A percentile compares a stretch with the other conserved stretches of the same genome.
These are phyloP conservation scores for Phoma herbarum DNA, from an alignment of 2,329 filamentous ascomycete genomes.

Conservation along the genomic window DNA sequence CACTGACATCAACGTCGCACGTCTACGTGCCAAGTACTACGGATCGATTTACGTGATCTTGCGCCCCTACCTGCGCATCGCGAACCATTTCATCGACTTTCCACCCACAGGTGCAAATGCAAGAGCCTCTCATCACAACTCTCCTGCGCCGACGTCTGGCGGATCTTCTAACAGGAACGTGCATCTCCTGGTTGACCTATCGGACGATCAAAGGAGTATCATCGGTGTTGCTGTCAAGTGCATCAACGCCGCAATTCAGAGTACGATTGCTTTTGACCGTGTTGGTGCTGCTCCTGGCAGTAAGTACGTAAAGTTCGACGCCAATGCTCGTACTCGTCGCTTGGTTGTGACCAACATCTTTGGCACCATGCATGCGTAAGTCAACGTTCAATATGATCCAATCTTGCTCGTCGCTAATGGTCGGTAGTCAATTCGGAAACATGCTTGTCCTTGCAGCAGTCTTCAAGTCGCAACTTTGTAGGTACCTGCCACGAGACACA, in stretches of 20 bases:
- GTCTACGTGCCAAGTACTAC: constrained; percentile 93
- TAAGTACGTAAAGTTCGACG: constrained; percentile 57
- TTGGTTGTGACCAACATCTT: constrained; percentile 95
- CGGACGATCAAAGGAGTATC: constrained; percentile 35
- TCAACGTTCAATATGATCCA: constrained; percentile 20
- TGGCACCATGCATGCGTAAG: constrained; percentile 33
- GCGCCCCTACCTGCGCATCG: constrained; percentile 75
- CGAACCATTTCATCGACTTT: constrained; percentile 60
- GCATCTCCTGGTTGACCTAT: constrained; percentile 42
- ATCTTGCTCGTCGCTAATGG: constrained; percentile 17
- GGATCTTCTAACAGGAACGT: constrained; percentile 27
- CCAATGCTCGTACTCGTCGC: constrained; percentile 64
- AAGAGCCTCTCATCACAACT: constrained; percentile 48
- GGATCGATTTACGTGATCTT: constrained; percentile 90
- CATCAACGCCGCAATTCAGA: constrained; percentile 74
- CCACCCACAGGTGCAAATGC: constrained; percentile 55
- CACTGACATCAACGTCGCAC: constrained; percentile 78
- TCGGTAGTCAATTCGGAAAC: constrained; percentile 89
- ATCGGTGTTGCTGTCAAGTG: constrained; percentile 44
- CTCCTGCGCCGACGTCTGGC: constrained; percentile 55
- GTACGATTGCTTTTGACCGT: constrained; percentile 82
- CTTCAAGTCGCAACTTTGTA: constrained; percentile 65
- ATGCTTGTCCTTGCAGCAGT: constrained; percentile 88
- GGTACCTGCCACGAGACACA: constrained; percentile 43
- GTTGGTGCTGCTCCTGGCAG: constrained; percentile 54